These are phyloP conservation scores for Nicotiana tabacum DNA, from an alignment of 257 asterid genomes.

Conservation along the genomic window DNA sequence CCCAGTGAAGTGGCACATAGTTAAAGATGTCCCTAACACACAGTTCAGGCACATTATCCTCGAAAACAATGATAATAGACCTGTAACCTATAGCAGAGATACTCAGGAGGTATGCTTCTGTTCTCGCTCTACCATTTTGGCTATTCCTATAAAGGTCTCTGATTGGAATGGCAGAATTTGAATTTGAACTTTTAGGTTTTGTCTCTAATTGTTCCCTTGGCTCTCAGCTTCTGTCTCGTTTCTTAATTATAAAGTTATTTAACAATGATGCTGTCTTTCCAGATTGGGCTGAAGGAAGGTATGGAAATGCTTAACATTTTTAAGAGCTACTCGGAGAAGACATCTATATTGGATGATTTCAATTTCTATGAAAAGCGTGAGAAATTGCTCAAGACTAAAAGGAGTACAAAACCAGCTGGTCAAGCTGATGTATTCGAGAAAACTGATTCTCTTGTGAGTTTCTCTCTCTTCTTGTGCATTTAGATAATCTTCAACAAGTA, in stretches of 20 bases:
- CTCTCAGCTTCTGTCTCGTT: background rate
- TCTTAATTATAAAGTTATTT: background rate
- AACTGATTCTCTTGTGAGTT: constrained; percentile 31
- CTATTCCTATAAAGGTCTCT: background rate
- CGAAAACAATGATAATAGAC: constrained; percentile 63
- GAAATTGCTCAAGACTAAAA: constrained; percentile 42
- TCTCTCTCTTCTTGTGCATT: background rate
- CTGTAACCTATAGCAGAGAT: constrained; percentile 74
- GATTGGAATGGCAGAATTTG: background rate
- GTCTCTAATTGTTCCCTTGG: background rate
- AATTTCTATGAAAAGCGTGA: constrained; percentile 69
- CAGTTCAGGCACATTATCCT: constrained; percentile 58
- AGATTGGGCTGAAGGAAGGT: constrained; percentile 71
- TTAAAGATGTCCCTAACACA: constrained; percentile 67
- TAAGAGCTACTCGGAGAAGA: constrained; percentile 50
- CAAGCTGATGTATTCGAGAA: constrained; percentile 20
- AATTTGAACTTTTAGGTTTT: background rate
- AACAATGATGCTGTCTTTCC: background rate
- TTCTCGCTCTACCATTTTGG: background rate
- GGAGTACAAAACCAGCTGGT: constrained; percentile 23
- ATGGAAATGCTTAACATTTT: constrained; percentile 70
- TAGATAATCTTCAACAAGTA: background rate
- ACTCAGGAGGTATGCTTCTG: constrained; percentile 63
- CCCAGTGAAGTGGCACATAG: constrained; percentile 85
- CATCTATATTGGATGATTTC: constrained; percentile 64